Evolutionary conservation across 2,329 filamentous ascomycete species (phyloP).

Genomic region (Alternaria alternata): DNA sequence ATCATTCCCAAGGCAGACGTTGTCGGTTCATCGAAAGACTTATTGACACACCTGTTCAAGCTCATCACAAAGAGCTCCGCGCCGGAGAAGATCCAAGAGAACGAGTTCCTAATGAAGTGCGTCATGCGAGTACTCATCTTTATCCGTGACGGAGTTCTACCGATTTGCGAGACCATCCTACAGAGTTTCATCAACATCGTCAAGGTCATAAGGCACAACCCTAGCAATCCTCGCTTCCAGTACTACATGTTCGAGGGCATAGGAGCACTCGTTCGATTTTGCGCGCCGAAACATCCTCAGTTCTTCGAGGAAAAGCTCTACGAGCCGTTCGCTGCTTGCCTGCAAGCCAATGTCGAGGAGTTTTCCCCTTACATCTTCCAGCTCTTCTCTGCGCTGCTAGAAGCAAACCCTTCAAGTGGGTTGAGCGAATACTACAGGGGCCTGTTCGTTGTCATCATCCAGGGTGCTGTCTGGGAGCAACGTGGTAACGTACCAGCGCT

Average conservation of each 20-base stretch:
- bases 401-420: slow-evolving; percentile 80
- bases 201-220: slow-evolving; percentile 89
- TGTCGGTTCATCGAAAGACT: slow-evolving; percentile 80
- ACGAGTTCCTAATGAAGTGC: slow-evolving; percentile 98
- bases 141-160: slow-evolving; percentile 80
- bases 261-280: slow-evolving; percentile 84
- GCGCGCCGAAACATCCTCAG: slow-evolving; percentile 71
- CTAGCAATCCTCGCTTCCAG: slow-evolving; percentile 96
- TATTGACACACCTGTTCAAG: slow-evolving; percentile 88
- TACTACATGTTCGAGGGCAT: slow-evolving; percentile 98
- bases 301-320: slow-evolving; percentile 84
- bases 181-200: slow-evolving; percentile 88
- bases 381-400: slow-evolving; percentile 87
- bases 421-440: slow-evolving; percentile 83
- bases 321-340: slow-evolving; percentile 79
- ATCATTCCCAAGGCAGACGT: slow-evolving; percentile 84
- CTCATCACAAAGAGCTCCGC: slow-evolving; percentile 85
- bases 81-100: slow-evolving; percentile 95
- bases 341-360: slow-evolving; percentile 86
- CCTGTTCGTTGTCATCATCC: slow-evolving; percentile 79
- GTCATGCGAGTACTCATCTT: slow-evolving; percentile 98
- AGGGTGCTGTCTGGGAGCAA: slow-evolving; percentile 86
- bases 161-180: slow-evolving; percentile 79
- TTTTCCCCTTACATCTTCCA: slow-evolving; percentile 98
- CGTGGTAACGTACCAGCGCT: slow-evolving; percentile 93